These are phyloP conservation scores for Aureobasidium zeae DNA, from an alignment of 2,329 filamentous ascomycete genomes.

Conservation along the genomic window DNA sequence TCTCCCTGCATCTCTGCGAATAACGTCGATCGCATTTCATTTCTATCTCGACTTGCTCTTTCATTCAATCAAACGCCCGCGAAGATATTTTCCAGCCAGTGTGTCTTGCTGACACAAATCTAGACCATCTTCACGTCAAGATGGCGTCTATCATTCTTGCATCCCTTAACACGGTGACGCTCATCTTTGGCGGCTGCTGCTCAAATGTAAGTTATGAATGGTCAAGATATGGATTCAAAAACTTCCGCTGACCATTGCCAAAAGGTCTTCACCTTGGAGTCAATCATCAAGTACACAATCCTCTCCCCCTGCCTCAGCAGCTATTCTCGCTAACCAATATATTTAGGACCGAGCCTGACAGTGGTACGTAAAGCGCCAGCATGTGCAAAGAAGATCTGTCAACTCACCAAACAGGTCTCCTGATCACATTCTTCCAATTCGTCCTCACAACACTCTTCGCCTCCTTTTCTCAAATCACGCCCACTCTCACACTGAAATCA, in stretches of 20 bases:
- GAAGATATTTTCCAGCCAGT: no score
- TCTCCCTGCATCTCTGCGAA: no score
- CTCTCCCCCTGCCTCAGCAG: conserved; percentile 6
- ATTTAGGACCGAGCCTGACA: conserved; percentile 67
- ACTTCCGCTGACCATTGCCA: conserved; percentile 17
- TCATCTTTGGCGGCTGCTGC: conserved; percentile 95
- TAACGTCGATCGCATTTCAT: no score
- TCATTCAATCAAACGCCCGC: no score
- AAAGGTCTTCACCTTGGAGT: conserved; percentile 90
- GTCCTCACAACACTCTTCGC: conserved; percentile 54
- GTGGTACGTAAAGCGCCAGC: conserved; percentile 48
- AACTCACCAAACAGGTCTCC: conserved; percentile 48
- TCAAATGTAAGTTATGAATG: conserved; percentile 59
- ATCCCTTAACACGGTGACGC: conserved; percentile 52
- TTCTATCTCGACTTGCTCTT: no score
- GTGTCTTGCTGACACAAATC: no score
- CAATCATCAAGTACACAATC: conserved; percentile 73
- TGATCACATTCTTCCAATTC: conserved; percentile 45
- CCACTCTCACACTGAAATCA: conserved; percentile 60
- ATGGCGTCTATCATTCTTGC: conserved; percentile 17
- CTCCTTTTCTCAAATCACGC: conserved; percentile 37
- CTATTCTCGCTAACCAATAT: conserved; percentile 21
- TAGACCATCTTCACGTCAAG: neutral
- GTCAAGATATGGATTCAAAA: neutral
- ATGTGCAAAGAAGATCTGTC: neutral